Percentiles rank a stretch among this genome's conserved stretches.
Conservation (phyloP, 352 stramenopile genomes). For the Phytopythium boreale region DNA sequence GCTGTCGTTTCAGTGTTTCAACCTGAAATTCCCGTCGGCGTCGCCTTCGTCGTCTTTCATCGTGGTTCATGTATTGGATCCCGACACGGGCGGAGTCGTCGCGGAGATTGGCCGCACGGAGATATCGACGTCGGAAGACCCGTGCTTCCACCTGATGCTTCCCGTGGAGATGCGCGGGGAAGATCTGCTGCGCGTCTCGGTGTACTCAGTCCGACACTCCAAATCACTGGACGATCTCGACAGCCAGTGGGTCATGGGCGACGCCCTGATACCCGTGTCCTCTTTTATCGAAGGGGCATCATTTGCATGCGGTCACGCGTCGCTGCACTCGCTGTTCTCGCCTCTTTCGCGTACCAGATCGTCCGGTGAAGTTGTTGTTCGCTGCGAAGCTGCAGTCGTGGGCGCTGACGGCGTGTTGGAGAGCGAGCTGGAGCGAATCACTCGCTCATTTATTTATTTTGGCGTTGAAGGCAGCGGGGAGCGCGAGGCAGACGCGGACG, state of each 20-base stretch:
- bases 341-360: slow-evolving; percentile 56
- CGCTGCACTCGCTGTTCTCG: slow-evolving; percentile 60
- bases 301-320: slow-evolving; percentile 25
- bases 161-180: slow-evolving; percentile 51
- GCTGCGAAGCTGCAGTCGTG: slow-evolving; percentile 66
- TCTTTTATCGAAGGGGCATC: slow-evolving; percentile 38
- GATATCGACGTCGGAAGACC: slow-evolving; percentile 62
- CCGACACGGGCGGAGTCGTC: slow-evolving; percentile 30
- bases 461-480: slow-evolving; percentile 26
- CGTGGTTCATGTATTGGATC: slow-evolving; percentile 58
- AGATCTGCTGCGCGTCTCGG: slow-evolving; percentile 54
- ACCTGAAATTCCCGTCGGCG: slow-evolving; percentile 64
- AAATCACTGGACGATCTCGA: slow-evolving; percentile 60
- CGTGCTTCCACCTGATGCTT: slow-evolving; percentile 79
- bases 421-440: slow-evolving; percentile 54
- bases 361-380: slow-evolving; percentile 72
- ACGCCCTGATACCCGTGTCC: slow-evolving; percentile 44
- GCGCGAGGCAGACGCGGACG: slow-evolving; percentile 1
- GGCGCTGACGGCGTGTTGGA: slow-evolving; percentile 20
- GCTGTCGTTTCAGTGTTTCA: slow-evolving; percentile 85
- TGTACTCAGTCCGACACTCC: slow-evolving; percentile 64
- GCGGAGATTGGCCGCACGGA: slow-evolving; percentile 75
- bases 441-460: slow-evolving; percentile 77
- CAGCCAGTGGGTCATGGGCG: slow-evolving; percentile 73
- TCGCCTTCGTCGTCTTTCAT: slow-evolving; percentile 57